Evolutionary conservation across 2,329 filamentous ascomycete species (phyloP), one percentile per base, ranked within the genome.

Genomic region (Dothidotthia symphoricarpi): DNA sequence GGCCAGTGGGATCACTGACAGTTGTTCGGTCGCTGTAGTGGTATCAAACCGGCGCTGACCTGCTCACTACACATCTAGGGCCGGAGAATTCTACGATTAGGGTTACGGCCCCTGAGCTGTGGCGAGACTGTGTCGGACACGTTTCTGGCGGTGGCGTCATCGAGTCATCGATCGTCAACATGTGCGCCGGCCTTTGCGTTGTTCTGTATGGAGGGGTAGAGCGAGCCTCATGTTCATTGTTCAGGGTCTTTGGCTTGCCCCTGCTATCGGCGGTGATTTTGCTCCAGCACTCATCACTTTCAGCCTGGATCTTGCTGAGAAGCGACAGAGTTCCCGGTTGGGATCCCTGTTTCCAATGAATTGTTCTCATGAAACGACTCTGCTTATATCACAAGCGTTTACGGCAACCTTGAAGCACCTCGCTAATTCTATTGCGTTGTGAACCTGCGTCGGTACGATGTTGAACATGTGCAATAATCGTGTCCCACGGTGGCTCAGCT

Each of bases 231-330:
- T 19, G 34, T 35, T 41, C 22, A 29, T 34, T 29, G 28, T 43
- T 43, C 41, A 36, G 49, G 49, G 49, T 49, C 38, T 49, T 24
- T 13, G 29, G 43, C 43, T 28, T 44, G 31, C 41, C 49, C 48
- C 37, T 41, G 34, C 33, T 40, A 16, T 19, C 29, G 19, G 19
- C 9, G 9, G 19, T 22, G 19, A 9, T 22, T 22, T 22, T 5
- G 9, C 19, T 22, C 19, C 19, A 22, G 19, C 19, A 9, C 19
- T 6, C 5, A 6, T 22, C 19, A 22, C 19, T 22, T 5, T 9
- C 9, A 9, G 5, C 9, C 19, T 22, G 19, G 9, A 22, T 9
- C 9, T 6, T 9, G 9, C 9, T 22, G 19, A 22, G 5, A 6
- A 9, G 9, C 19, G 19, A 22, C 5, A 6, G 9, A 5, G 9